Evolutionary conservation across 106 monocot genomes (phyloP).

Genomic region (Dioscorea alata): DNA sequence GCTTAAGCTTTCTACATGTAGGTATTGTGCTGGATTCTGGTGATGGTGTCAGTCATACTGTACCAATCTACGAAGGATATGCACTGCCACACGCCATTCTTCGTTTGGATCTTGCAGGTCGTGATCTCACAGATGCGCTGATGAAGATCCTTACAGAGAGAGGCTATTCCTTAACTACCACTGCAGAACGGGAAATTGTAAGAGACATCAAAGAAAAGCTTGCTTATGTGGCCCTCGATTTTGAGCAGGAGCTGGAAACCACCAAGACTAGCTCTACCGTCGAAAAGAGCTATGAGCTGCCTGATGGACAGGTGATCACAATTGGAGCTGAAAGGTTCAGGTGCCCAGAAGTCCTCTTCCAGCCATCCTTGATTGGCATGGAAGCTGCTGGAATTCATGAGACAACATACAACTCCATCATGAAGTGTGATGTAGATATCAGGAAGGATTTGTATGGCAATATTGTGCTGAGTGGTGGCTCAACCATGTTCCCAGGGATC

Average conservation of each 20-base stretch:
- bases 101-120: slow-evolving; percentile 10
- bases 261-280: slow-evolving; percentile 8
- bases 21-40: slow-evolving; percentile 18
- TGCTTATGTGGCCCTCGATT: slow-evolving; percentile 15
- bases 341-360: slow-evolving; percentile 13
- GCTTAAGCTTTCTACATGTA: background rate
- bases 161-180: slow-evolving; percentile 11
- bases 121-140: slow-evolving; percentile 8
- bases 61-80: slow-evolving; percentile 12
- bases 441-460: slow-evolving; percentile 14
- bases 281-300: slow-evolving; percentile 15
- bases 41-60: slow-evolving; percentile 16
- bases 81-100: slow-evolving; percentile 16
- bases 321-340: slow-evolving; percentile 14
- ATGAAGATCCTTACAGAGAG: slow-evolving; percentile 18
- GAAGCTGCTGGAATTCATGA: slow-evolving; percentile 15
- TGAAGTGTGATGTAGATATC: slow-evolving; percentile 17
- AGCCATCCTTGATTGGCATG: slow-evolving; percentile 13
- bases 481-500: slow-evolving; percentile 15
- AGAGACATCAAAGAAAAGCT: slow-evolving; percentile 18
- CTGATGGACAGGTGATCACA: slow-evolving; percentile 11
- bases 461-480: slow-evolving; percentile 14
- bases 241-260: slow-evolving; percentile 16
- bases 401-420: slow-evolving; percentile 15
- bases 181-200: slow-evolving; percentile 11